Base-by-base conservation (phyloP, 1,284 basidiomycete species). In the Malassezia furfur region DNA sequence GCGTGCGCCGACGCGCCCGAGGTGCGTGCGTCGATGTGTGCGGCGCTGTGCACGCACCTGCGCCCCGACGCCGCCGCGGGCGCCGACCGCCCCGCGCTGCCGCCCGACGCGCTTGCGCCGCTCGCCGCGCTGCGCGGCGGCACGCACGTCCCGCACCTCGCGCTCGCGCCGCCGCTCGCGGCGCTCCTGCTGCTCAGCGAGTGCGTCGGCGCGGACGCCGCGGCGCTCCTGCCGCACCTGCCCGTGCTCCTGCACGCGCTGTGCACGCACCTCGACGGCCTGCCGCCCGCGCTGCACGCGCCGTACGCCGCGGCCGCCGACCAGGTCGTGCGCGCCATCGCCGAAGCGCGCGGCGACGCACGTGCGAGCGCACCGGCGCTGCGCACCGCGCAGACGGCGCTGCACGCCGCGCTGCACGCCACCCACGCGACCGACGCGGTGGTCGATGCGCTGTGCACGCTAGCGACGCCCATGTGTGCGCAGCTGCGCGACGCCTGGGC, bases 231-330 rank as follows among this genome's bases (percentile, higher is more conserved):
- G 10, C 22, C 36, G 30, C 35, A 45, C 17, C n/a, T 96, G 5
- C 84, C 88, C 0, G 76, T 81, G 5, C 78, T 96, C 21, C 80
- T 96, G 21, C 88, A 91, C 60, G 84, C 84, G 10, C 79, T 91
- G 19, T 84, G 91, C 65, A 82, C 84, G 32, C 89, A 93, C 68
- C 77, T 90, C 54, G 90, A 93, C 68, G 85, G 90, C 67, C 81
- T 84, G 5, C 44, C 54, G 9, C 15, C 28, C 3, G n/a, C 19
- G 9, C 21, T 48, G 28, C 49, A 47, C 5, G 22, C 52, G 14
- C 35, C 36, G 6, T 25, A 48, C 12, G 12, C 37, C 7, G 21
- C 39, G 5, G 51, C 51, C 11, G 46, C 35, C 11, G 56, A 47
- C 39, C 45, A 48, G 31, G 38, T 57, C 12, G 21, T 56, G 21